These are phyloP conservation scores for Penicillium rolfsii DNA, from an alignment of 2,329 filamentous ascomycete genomes.

Conservation along the genomic window DNA sequence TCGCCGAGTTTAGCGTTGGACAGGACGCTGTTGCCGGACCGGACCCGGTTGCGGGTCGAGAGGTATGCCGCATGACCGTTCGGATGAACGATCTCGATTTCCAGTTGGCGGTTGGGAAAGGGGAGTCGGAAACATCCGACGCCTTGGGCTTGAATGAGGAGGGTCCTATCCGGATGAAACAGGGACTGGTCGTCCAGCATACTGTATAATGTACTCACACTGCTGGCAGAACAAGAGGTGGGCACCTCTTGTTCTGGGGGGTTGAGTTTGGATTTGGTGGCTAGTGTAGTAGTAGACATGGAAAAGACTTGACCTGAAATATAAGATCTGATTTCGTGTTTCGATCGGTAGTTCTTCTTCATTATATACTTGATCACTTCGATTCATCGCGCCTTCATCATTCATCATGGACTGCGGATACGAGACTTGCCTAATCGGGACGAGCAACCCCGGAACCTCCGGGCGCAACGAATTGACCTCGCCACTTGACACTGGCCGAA, in stretches of 20 bases:
- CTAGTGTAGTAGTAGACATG: constrained; percentile 11
- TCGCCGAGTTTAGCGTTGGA: constrained; percentile 42
- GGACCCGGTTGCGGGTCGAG: constrained; percentile 53
- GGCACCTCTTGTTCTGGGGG: constrained; percentile 13
- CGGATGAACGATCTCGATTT: constrained; percentile 39
- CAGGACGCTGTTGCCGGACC: constrained; percentile 56
- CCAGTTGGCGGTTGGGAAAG: constrained; percentile 44
- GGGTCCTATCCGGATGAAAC: constrained; percentile 18
- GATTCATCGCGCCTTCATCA: not conserved
- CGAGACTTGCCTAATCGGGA: constrained; percentile 27
- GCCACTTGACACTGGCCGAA: no score
- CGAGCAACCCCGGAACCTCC: not conserved
- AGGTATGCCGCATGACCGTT: constrained; percentile 53
- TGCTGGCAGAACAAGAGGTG: constrained; percentile 14
- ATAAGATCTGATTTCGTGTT: not conserved
- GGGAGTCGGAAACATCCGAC: constrained; percentile 36
- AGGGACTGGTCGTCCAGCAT: constrained; percentile 14
- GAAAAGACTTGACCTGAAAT: not conserved
- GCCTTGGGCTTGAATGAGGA: constrained; percentile 33
- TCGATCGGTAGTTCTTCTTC: not conserved
- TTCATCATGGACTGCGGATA: constrained; percentile 13
- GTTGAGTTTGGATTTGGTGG: constrained; percentile 5
- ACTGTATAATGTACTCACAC: constrained; percentile 15
- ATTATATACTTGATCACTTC: not conserved
- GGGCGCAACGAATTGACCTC: not conserved